Conservation (phyloP, 306 rosid genomes). For the Lithocarpus polystachyus region DNA sequence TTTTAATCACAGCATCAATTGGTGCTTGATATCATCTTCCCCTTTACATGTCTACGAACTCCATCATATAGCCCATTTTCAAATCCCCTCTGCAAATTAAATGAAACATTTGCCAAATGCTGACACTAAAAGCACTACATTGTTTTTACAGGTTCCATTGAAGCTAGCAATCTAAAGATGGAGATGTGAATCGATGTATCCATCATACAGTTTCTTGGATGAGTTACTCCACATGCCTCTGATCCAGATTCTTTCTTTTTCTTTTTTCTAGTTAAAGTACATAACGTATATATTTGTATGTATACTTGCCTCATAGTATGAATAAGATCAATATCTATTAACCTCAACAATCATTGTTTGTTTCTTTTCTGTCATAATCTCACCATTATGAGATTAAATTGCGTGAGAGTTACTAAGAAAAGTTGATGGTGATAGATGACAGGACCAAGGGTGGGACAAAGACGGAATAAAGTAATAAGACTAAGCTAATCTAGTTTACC, state of each 20-base stretch:
- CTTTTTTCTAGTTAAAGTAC: slow-evolving; percentile 29
- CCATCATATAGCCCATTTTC: neutral
- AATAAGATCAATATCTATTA: slow-evolving; percentile 41
- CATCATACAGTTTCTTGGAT: slow-evolving; percentile 35
- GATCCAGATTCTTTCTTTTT: slow-evolving; percentile 32
- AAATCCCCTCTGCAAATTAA: neutral
- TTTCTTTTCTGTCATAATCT: neutral
- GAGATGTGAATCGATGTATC: slow-evolving; percentile 52
- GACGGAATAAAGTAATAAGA: neutral
- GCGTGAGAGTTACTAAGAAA: neutral
- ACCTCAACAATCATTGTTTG: slow-evolving; percentile 18
- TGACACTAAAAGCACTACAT: neutral
- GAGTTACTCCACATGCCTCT: slow-evolving; percentile 29
- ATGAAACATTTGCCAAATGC: neutral
- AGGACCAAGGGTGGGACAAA: neutral
- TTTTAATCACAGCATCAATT: neutral
- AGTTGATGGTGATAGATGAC: neutral
- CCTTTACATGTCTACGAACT: neutral
- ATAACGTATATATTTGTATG: slow-evolving; percentile 59
- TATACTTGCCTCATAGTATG: slow-evolving; percentile 50
- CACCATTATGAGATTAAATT: neutral
- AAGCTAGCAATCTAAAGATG: slow-evolving; percentile 70
- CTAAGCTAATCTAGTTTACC: neutral
- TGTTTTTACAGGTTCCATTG: slow-evolving; percentile 51
- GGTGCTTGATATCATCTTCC: neutral